Base-by-base conservation (phyloP, 148 eudicot species). In the Spergularia marina region DNA sequence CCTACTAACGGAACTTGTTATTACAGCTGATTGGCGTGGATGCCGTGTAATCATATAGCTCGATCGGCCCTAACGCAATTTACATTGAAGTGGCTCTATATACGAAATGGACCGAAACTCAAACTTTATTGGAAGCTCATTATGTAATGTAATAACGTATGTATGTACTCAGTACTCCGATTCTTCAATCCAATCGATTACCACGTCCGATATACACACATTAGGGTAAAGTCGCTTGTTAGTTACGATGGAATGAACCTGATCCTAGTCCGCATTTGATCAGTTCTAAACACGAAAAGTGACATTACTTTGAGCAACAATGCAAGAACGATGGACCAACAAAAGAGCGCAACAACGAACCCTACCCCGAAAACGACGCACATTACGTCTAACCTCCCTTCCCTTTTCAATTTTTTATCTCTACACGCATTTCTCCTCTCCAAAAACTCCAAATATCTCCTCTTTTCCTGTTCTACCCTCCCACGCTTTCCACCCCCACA, bases 301-400 rank as follows among this genome's bases (percentile, higher is more conserved):
- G 73, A 70, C 21, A 70, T 70, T 1, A 34, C 13, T 11, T 70
- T 70, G 10, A 61, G 23, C 30, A 77, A 36, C 54, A 77, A 53
- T 12, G 40, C 74, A 53, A 21, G 59, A 10, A 77, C 1, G 72
- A 82, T 66, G 75, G 76, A 21, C 73, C 79, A 62, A 85, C 78
- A 63, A 84, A 75, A 73, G 10, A 70, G 55, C 1, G 73, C 16
- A 53, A 70, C 73, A 16, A 79, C 20, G 17, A 76, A 64, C 6
- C 64, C 65, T 4, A 81, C 74, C 63, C 90, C 87, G 76, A 87
- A 79, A 6, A 77, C 86, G 7, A 87, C 85, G 65, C 85, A 85
- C 82, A 91, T 65, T 52, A 54, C 75, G 56, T 91, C 92, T 40
- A 89, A 75, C 18, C 83, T 79, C 75, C 87, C 82, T 79, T 91